These are phyloP conservation scores for Russula virescens DNA, from an alignment of 768 basidiomycete genomes.

Conservation along the genomic window DNA sequence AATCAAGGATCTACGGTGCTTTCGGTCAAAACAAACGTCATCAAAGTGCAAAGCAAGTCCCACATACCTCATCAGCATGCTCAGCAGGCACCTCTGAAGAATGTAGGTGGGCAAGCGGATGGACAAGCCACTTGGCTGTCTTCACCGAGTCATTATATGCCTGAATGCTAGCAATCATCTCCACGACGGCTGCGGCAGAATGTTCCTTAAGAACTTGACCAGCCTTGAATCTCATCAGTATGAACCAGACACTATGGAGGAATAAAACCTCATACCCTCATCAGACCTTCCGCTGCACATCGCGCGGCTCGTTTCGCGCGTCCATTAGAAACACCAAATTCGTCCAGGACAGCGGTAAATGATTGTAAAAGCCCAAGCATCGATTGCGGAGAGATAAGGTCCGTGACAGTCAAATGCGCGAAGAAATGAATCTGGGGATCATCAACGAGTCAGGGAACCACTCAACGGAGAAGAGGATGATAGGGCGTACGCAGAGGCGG, in stretches of 20 bases:
- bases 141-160: slow-evolving; percentile 57
- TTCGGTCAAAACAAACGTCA: neutral
- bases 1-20: slow-evolving; percentile 60
- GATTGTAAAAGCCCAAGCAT: slow-evolving; percentile 78
- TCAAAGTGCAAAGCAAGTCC: slow-evolving; percentile 1
- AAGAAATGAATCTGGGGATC: slow-evolving; percentile 80
- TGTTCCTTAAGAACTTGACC: slow-evolving; percentile 61
- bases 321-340: slow-evolving; percentile 83
- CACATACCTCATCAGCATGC: slow-evolving; percentile 55
- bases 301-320: slow-evolving; percentile 75
- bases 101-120: slow-evolving; percentile 52
- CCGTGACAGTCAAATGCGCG: slow-evolving; percentile 75
- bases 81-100: slow-evolving; percentile 40
- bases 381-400: slow-evolving; percentile 69
- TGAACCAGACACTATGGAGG: neutral
- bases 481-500: slow-evolving; percentile 67
- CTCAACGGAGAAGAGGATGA: neutral
- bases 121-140: slow-evolving; percentile 58
- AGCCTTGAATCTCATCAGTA: slow-evolving; percentile 41
- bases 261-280: slow-evolving; percentile 46
- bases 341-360: slow-evolving; percentile 81
- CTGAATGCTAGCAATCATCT: slow-evolving; percentile 69
- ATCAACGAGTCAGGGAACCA: neutral
- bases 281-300: slow-evolving; percentile 75
- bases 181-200: slow-evolving; percentile 51